Evolutionary conservation across 2,329 filamentous ascomycete genomes (phyloP).

Genomic region (Clonostachys solani): DNA sequence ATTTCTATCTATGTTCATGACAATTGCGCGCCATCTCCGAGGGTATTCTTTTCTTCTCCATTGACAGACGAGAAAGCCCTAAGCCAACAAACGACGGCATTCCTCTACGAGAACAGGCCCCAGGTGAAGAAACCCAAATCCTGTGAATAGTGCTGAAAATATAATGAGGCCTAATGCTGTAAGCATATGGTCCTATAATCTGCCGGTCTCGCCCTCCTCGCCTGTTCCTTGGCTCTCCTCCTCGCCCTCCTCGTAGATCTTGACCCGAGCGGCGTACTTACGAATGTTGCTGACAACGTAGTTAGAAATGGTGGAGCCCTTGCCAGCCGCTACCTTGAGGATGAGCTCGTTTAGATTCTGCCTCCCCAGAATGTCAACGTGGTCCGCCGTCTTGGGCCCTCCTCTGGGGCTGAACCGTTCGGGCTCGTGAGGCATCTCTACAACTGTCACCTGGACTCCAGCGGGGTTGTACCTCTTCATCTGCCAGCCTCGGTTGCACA

Average conservation of each 20-base stretch:
- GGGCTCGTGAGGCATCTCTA: constrained; percentile 96
- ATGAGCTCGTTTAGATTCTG: constrained; percentile 89
- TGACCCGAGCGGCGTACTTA: constrained; percentile 78
- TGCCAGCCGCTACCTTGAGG: constrained; percentile 78
- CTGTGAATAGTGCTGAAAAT: too few species aligned
- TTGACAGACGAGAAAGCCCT: too few species aligned
- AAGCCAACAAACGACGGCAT: too few species aligned
- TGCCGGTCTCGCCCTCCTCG: neutral
- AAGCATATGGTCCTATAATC: too few species aligned
- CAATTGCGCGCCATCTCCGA: too few species aligned
- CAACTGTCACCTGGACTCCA: constrained; percentile 73
- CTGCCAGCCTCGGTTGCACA: constrained; percentile 94
- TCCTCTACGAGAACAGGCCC: too few species aligned
- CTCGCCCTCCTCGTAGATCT: constrained; percentile 66
- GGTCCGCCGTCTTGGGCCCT: constrained; percentile 72
- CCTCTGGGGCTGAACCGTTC: constrained; percentile 84
- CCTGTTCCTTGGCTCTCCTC: neutral
- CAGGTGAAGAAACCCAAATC: too few species aligned
- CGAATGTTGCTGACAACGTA: constrained; percentile 76
- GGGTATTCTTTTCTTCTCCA: too few species aligned
- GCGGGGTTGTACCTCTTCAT: constrained; percentile 93
- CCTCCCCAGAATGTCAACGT: constrained; percentile 92
- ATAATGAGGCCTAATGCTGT: too few species aligned
- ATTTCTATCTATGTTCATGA: too few species aligned
- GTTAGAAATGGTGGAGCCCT: constrained; percentile 74